Evolutionary conservation across 2,329 filamentous ascomycete species (phyloP).

Genomic region (Cordyceps cicadae): DNA sequence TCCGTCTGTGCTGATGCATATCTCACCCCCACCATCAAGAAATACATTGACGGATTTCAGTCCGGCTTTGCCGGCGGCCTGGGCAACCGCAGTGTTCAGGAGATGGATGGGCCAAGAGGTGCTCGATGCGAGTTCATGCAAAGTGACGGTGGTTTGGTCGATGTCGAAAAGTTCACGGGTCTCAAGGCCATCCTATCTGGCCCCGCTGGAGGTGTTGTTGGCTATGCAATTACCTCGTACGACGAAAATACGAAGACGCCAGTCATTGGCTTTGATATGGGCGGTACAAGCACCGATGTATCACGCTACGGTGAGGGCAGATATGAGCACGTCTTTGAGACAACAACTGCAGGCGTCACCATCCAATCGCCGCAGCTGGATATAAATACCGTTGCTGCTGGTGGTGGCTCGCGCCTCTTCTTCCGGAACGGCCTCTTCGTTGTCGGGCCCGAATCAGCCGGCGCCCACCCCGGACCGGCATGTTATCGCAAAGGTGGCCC

Average conservation of each 20-base stretch:
- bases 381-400: conserved; percentile 91
- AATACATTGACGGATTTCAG: conserved; percentile 62
- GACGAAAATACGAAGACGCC: conserved; percentile 73
- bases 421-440: conserved; percentile 86
- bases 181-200: conserved; percentile 80
- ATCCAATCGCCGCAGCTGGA: conserved; percentile 89
- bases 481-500: conserved; percentile 88
- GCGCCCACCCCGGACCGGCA: conserved; percentile 80
- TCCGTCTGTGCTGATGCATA: conserved; percentile 38
- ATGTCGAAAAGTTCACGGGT: conserved; percentile 75
- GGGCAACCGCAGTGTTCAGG: conserved; percentile 65
- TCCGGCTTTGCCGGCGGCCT: conserved; percentile 74
- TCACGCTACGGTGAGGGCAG: conserved; percentile 77
- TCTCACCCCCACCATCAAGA: conserved; percentile 34
- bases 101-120: conserved; percentile 54
- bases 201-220: conserved; percentile 87
- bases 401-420: conserved; percentile 76
- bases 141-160: conserved; percentile 66
- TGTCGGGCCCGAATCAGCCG: conserved; percentile 81
- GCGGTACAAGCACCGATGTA: conserved; percentile 85
- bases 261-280: conserved; percentile 95
- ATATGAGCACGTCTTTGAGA: conserved; percentile 92
- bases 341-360: conserved; percentile 86
- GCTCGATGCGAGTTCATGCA: conserved; percentile 95
- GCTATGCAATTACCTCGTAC: conserved; percentile 86